phyloP scores from a whole-genome alignment of 2,329 filamentous ascomycete genomes.

The Exserohilum turcica region DNA sequence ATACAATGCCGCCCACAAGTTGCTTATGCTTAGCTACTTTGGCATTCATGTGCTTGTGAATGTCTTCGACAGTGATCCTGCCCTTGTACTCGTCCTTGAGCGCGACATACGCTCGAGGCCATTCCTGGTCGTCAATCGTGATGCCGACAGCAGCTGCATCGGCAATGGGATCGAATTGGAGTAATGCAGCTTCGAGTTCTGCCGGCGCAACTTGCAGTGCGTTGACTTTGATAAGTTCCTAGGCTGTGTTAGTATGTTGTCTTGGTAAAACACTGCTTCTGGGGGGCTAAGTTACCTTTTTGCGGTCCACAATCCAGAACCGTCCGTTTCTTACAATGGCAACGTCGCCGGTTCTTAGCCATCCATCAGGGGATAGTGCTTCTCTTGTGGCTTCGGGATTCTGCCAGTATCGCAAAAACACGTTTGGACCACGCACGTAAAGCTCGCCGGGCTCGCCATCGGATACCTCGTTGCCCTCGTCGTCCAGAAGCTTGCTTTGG shows the following conservation, averaged over 20 bases:
- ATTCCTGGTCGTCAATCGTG: conserved; percentile 57
- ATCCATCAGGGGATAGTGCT: conserved; percentile 46
- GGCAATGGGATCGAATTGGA: conserved; percentile 58
- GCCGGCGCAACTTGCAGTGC: conserved; percentile 47
- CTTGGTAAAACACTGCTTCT: no score
- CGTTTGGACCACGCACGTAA: conserved; percentile 48
- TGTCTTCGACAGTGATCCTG: conserved; percentile 34
- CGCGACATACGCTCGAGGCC: conserved; percentile 60
- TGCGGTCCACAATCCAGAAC: conserved; percentile 48
- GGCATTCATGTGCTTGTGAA: conserved; percentile 48
- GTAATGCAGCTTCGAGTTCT: conserved; percentile 56
- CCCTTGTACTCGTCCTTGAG: conserved; percentile 54
- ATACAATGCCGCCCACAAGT: conserved; percentile 58
- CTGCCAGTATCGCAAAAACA: conserved; percentile 51
- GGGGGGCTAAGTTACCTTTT: conserved; percentile 31
- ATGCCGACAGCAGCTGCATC: conserved; percentile 63
- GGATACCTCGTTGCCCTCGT: conserved; percentile 50
- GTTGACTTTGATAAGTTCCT: conserved; percentile 52
- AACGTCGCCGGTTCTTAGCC: conserved; percentile 46
- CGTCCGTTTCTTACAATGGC: conserved; percentile 41
- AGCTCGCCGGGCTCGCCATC: conserved; percentile 48
- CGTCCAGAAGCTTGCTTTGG: conserved; percentile 50
- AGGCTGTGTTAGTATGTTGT: background rate
- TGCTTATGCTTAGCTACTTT: conserved; percentile 60
- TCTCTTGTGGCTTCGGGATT: conserved; percentile 49